A percentile compares a stretch with the other conserved stretches of the same genome.
These are phyloP conservation scores for Hibiscus mutabilis DNA, from an alignment of 345 rosid genomes.

Conservation along the genomic window DNA sequence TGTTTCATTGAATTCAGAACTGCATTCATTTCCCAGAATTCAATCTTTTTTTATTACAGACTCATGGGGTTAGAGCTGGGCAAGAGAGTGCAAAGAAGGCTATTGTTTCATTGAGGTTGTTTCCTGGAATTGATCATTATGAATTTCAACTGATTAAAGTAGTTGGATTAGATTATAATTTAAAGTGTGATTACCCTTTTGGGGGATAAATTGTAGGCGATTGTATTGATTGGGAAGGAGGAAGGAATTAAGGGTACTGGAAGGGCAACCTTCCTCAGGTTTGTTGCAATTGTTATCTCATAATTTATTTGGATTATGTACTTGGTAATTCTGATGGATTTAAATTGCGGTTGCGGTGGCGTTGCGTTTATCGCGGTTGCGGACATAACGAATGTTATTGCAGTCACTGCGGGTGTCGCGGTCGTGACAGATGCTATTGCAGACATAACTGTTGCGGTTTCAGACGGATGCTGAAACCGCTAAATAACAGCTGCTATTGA, in stretches of 20 bases:
- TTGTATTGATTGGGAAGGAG: conserved; percentile 67
- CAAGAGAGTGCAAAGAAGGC: conserved; percentile 76
- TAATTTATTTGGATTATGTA: neutral
- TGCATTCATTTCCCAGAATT: neutral
- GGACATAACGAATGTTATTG: no score
- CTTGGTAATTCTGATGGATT: neutral
- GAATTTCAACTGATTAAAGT: neutral
- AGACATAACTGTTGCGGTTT: no score
- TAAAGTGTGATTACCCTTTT: neutral
- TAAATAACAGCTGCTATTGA: no score
- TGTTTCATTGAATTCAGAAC: neutral
- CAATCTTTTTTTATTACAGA: conserved; percentile 29
- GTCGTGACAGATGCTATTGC: no score
- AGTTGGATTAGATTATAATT: neutral
- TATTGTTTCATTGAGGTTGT: conserved; percentile 78
- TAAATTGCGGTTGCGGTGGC: no score
- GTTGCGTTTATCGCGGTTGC: no score
- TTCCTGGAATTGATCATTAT: neutral
- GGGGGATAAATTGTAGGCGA: conserved; percentile 46
- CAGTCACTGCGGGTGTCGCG: no score
- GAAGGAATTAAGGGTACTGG: conserved; percentile 98
- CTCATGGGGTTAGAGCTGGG: conserved; percentile 81
- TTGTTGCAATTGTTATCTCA: conserved; percentile 8
- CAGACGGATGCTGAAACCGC: no score
- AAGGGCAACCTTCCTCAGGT: conserved; percentile 99